These are phyloP conservation scores for Emergomyces pasteurianus DNA, from an alignment of 2,329 filamentous ascomycete species.

Conservation along the genomic window DNA sequence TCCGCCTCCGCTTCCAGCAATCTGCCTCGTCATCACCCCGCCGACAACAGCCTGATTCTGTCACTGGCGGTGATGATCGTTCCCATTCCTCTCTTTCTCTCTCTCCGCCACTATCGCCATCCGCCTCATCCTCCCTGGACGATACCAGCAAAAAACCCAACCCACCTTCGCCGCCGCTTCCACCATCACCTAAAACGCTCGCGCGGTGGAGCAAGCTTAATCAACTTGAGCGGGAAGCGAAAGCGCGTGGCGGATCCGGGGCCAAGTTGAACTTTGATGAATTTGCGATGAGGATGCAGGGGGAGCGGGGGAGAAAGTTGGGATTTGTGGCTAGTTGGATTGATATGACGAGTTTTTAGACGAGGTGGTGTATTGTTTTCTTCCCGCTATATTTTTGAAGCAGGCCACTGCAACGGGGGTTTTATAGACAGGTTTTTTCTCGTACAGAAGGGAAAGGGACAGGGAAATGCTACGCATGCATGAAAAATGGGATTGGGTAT, in stretches of 20 bases:
- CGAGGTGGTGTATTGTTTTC: background rate
- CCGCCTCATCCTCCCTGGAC: constrained; percentile 23
- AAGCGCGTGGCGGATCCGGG: constrained; percentile 57
- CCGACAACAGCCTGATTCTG: background rate
- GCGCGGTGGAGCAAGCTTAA: constrained; percentile 43
- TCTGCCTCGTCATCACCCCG: constrained; percentile 20
- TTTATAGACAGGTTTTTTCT: background rate
- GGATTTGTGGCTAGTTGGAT: constrained; percentile 87
- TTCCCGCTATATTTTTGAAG: background rate
- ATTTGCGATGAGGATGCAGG: constrained; percentile 63
- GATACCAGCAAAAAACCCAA: constrained; percentile 14
- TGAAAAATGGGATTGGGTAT: background rate
- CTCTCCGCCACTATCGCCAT: constrained; percentile 25
- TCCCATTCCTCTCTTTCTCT: constrained; percentile 14
- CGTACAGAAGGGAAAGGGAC: background rate
- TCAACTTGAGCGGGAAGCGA: constrained; percentile 55
- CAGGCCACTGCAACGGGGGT: background rate
- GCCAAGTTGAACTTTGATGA: constrained; percentile 68
- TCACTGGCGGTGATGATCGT: constrained; percentile 9
- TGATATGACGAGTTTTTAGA: constrained; percentile 54
- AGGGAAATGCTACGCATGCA: background rate
- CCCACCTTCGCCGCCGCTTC: constrained; percentile 10
- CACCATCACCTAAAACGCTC: constrained; percentile 27
- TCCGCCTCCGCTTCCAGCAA: constrained; percentile 29
- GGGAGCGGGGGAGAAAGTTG: constrained; percentile 54